These are phyloP conservation scores for Calendula officinalis DNA, from an alignment of 129 eudicot species.

Conservation along the genomic window DNA sequence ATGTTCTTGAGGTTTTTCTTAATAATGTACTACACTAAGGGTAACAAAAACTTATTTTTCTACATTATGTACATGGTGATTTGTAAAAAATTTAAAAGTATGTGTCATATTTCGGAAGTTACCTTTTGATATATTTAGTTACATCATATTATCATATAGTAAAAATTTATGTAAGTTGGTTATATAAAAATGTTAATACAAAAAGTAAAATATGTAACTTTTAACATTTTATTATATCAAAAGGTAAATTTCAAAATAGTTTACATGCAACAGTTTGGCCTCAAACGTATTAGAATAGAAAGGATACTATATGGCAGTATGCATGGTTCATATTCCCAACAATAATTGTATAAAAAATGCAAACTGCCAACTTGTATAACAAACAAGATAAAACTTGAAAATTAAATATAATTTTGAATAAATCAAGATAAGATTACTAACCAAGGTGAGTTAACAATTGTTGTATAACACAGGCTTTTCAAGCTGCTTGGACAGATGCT, in stretches of 20 bases:
- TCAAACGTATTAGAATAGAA: too few relatives aligned
- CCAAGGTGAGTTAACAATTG: slow-evolving; percentile 10
- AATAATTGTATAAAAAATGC: slow-evolving; percentile 2
- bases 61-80: not conserved
- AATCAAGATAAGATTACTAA: not conserved
- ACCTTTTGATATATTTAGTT: too few relatives aligned
- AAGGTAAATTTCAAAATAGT: too few relatives aligned
- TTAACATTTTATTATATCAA: too few relatives aligned
- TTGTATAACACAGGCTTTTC: slow-evolving; percentile 60
- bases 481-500: slow-evolving; percentile 75
- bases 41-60: not conserved
- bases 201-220: too few relatives aligned
- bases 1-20: not conserved
- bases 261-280: too few relatives aligned
- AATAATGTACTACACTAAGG: not conserved
- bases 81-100: not conserved
- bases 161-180: too few relatives aligned
- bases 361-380: not conserved
- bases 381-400: not conserved
- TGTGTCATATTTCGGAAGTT: too few relatives aligned
- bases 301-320: not conserved
- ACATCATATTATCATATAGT: too few relatives aligned
- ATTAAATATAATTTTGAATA: not conserved
- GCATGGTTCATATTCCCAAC: slow-evolving; percentile 16
- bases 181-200: too few relatives aligned